Percentiles rank a stretch among this genome's conserved stretches.
Conservation (phyloP, 352 stramenopile species). For the Globisporangium alternatum region DNA sequence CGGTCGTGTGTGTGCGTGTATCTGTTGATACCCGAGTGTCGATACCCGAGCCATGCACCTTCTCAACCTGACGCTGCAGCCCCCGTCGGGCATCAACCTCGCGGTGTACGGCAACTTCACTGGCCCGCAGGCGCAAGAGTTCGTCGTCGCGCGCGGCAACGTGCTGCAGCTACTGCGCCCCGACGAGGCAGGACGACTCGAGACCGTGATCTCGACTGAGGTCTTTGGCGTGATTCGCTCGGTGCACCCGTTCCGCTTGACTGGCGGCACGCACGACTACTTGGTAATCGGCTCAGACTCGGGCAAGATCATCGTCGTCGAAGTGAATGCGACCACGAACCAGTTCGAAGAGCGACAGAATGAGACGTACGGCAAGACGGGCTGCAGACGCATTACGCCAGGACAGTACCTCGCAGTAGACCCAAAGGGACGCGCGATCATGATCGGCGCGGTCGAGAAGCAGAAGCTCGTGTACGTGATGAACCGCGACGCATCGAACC, state of each 20-base stretch:
- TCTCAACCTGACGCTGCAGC: slow-evolving; percentile 87
- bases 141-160: slow-evolving; percentile 92
- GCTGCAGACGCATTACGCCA: slow-evolving; percentile 95
- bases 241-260: slow-evolving; percentile 89
- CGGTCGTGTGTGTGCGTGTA: neutral
- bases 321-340: slow-evolving; percentile 84
- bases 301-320: slow-evolving; percentile 94
- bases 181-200: slow-evolving; percentile 63
- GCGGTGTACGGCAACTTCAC: slow-evolving; percentile 92
- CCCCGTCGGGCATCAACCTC: slow-evolving; percentile 74
- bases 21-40: neutral
- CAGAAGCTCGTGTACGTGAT: slow-evolving; percentile 99
- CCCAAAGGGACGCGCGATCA: slow-evolving; percentile 95
- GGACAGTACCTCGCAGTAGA: slow-evolving; percentile 98
- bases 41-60: slow-evolving; percentile 59
- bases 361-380: slow-evolving; percentile 96
- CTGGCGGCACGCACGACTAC: slow-evolving; percentile 91
- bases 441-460: slow-evolving; percentile 97
- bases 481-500: slow-evolving; percentile 93
- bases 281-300: slow-evolving; percentile 95
- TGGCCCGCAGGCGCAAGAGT: slow-evolving; percentile 90
- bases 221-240: slow-evolving; percentile 92
- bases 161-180: slow-evolving; percentile 93
- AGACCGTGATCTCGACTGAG: slow-evolving; percentile 79
- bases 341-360: slow-evolving; percentile 88